These are phyloP conservation scores for Volvox carteri DNA, from an alignment of 163 green algal species.

Conservation along the genomic window DNA sequence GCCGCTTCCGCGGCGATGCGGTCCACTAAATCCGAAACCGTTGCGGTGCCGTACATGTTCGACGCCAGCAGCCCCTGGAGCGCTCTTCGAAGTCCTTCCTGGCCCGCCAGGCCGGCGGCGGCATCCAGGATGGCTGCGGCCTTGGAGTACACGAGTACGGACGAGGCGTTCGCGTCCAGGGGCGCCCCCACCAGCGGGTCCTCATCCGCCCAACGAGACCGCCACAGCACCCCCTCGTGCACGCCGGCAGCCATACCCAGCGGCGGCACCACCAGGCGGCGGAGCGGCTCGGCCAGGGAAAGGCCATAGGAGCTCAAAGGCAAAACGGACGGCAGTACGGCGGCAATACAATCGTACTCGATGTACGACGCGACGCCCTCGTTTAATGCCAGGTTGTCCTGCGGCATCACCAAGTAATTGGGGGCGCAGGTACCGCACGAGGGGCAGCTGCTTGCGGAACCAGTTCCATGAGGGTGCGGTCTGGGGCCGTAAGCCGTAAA, in stretches of 20 bases:
- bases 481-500: too few species aligned
- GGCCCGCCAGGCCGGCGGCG: background rate
- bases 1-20: background rate
- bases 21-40: conserved; percentile 10
- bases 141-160: conserved; percentile 62
- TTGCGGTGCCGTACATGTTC: conserved; percentile 39
- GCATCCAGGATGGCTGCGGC: conserved; percentile 60
- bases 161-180: conserved; percentile 11
- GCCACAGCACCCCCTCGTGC: conserved; percentile 58
- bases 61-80: conserved; percentile 8
- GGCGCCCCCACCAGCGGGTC: background rate
- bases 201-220: conserved; percentile 14
- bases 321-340: conserved; percentile 42
- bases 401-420: too few species aligned
- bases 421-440: too few species aligned
- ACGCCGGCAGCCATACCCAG: conserved; percentile 28
- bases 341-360: conserved; percentile 77
- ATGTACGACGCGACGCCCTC: conserved; percentile 73
- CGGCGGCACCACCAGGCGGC: conserved; percentile 31
- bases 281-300: background rate
- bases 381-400: conserved; percentile 65
- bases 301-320: background rate
- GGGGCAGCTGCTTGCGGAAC: too few species aligned
- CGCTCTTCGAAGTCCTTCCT: background rate
- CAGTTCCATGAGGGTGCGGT: too few species aligned